These are phyloP conservation scores for Candida dubliniensis DNA, from an alignment of 1,139 yeast genomes.

Conservation along the genomic window DNA sequence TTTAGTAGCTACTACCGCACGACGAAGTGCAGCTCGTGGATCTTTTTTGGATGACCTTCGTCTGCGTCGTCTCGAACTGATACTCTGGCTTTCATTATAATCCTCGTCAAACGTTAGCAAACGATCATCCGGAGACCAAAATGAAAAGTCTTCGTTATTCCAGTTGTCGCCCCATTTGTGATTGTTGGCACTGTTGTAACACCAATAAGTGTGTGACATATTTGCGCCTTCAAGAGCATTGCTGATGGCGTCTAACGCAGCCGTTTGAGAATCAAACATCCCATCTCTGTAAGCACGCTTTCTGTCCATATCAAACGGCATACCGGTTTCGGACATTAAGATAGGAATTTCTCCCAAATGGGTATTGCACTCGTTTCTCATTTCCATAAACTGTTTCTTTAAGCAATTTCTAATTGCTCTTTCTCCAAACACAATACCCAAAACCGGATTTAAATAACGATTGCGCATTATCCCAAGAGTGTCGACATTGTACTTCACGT, in stretches of 20 bases:
- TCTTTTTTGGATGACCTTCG: background rate
- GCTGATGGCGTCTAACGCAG: conserved; percentile 80
- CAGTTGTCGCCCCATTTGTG: conserved; percentile 88
- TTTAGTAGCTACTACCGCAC: conserved; percentile 6
- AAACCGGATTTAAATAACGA: conserved; percentile 67
- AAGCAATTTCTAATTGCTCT: conserved; percentile 71
- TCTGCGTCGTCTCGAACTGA: conserved; percentile 1
- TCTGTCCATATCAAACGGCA: conserved; percentile 93
- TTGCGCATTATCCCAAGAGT: conserved; percentile 89
- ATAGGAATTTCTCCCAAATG: conserved; percentile 68
- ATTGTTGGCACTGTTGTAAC: conserved; percentile 68
- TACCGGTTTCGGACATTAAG: conserved; percentile 90
- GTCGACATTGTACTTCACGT: conserved; percentile 73
- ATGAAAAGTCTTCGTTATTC: conserved; percentile 91
- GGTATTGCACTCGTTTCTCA: conserved; percentile 61
- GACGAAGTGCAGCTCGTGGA: background rate
- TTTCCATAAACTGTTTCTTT: conserved; percentile 60
- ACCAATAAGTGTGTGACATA: conserved; percentile 82
- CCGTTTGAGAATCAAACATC: conserved; percentile 67
- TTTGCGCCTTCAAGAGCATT: conserved; percentile 74
- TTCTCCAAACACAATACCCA: conserved; percentile 82
- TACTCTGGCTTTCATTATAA: background rate
- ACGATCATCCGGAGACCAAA: conserved; percentile 74
- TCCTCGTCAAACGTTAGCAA: conserved; percentile 21
- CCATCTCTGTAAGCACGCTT: conserved; percentile 66